Base-by-base conservation (phyloP, 2,329 filamentous ascomycete genomes). In the Exophiala dermatitidis region DNA sequence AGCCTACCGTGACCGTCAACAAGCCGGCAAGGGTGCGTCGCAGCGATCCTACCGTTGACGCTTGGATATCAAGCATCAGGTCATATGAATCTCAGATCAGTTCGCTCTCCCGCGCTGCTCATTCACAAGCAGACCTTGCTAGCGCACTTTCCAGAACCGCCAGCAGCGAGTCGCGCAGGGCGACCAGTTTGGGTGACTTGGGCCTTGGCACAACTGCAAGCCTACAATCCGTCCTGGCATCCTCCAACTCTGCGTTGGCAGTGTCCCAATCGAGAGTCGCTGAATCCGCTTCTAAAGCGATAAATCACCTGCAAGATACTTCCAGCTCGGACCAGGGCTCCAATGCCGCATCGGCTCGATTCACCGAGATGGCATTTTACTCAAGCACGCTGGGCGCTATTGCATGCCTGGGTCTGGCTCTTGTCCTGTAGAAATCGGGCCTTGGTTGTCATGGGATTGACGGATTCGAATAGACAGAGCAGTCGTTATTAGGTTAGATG, bases 351-450 rank as follows among this genome's bases (percentile, higher is more conserved):
- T 38, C 38, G 19, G 31, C 32, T 6, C 32, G 7, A 8, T 33
- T 48, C 32, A 32, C 26, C 32, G 29, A 10, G 19, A 10, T 51
- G 31, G 48, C 48, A 32, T 32, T 51, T 29, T 45, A 32, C n/a
- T 55, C 38, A 9, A 48, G 53, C 40, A 48, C 48, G 32, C 7
- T 41, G 19, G 48, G 43, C 6, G 53, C 48, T 30, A 48, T 48
- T 33, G 44, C 41, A 26, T 55, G 53, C 34, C 37, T 55, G 19
- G 37, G 28, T 12, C 41, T 55, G 26, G 53, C 53, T 6, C 12
- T 48, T 51, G 38, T 19, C 10, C 40, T 55, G 8, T 43, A 40
- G 26, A 45, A 28, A 29, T 28, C 34, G 30, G 40, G 37, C 7
- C 26, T 7, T 34, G 9, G 38, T 48, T n/a, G 28, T 26, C 36